Evolutionary conservation across 495 filamentous ascomycete species (phyloP).

Genomic region (Trichoderma gamsii): DNA sequence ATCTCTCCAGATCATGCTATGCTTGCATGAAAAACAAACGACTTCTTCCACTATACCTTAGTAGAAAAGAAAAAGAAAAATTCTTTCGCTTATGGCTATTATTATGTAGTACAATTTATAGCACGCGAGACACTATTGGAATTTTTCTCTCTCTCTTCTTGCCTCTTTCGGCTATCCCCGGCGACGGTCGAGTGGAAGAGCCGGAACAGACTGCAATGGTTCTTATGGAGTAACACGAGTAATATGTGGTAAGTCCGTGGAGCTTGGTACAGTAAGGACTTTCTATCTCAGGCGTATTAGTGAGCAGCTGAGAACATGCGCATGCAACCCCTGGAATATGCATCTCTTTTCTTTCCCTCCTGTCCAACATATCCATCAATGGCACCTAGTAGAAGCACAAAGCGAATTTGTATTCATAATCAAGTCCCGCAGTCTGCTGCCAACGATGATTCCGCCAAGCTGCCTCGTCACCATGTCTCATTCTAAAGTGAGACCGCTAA

Average conservation of each 20-base stretch:
- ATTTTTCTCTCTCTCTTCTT: background rate
- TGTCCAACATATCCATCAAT: too few relatives aligned
- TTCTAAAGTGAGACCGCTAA: background rate
- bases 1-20: background rate
- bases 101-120: background rate
- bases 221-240: too few relatives aligned
- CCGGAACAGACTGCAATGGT: background rate
- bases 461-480: conserved; percentile 2
- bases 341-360: too few relatives aligned
- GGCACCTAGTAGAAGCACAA: too few relatives aligned
- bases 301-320: too few relatives aligned
- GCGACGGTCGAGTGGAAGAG: conserved; percentile 9
- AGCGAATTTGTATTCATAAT: too few relatives aligned
- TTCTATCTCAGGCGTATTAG: too few relatives aligned
- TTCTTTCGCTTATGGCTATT: background rate
- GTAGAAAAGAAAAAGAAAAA: background rate
- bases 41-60: background rate
- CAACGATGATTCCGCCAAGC: background rate
- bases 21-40: conserved; percentile 11
- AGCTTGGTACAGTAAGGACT: too few relatives aligned
- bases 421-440: background rate
- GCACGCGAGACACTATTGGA: background rate
- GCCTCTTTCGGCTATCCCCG: conserved; percentile 5
- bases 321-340: too few relatives aligned
- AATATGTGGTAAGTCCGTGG: too few relatives aligned